phyloP scores from a whole-genome alignment of 2,329 filamentous ascomycete genomes.

The Neonectria punicea region DNA sequence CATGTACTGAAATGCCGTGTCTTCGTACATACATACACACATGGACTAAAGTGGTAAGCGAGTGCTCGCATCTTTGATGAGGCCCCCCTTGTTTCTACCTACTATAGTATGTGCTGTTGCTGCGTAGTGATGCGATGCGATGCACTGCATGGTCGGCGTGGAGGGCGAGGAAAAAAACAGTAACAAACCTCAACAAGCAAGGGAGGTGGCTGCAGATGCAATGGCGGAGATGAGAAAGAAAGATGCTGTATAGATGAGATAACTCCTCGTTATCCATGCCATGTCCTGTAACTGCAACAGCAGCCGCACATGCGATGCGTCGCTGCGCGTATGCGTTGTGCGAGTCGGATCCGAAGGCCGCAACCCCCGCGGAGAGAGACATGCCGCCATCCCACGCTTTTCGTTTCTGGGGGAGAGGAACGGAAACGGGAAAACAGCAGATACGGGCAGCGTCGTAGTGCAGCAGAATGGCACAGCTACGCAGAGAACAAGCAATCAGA shows the following conservation, averaged over 20 bases:
- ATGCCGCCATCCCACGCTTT: slow-evolving; percentile 9
- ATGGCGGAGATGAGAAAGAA: too few species aligned
- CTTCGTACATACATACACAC: not conserved
- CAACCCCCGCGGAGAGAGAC: not conserved
- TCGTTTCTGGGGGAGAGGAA: not conserved
- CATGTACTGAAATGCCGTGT: slow-evolving; percentile 4
- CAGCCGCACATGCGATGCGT: not conserved
- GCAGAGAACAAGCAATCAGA: not conserved
- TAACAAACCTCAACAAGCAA: not conserved
- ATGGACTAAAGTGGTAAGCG: not conserved
- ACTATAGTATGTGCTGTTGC: not conserved
- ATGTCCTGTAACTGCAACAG: not conserved
- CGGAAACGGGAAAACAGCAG: not conserved
- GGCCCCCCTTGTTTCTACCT: not conserved
- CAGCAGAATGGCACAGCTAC: not conserved
- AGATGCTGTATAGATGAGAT: too few species aligned
- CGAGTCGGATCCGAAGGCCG: slow-evolving; percentile 18
- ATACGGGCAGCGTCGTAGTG: not conserved
- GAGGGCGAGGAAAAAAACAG: not conserved
- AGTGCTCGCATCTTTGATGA: not conserved
- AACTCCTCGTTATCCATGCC: too few species aligned
- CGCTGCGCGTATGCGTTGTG: slow-evolving; percentile 24
- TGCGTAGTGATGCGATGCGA: not conserved
- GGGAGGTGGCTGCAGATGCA: not conserved
- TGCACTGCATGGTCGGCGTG: slow-evolving; percentile 2